Percentiles rank a stretch among this genome's conserved stretches.
phyloP scores from a whole-genome alignment of 495 filamentous ascomycete species.

The Daldinia vernicosa region DNA sequence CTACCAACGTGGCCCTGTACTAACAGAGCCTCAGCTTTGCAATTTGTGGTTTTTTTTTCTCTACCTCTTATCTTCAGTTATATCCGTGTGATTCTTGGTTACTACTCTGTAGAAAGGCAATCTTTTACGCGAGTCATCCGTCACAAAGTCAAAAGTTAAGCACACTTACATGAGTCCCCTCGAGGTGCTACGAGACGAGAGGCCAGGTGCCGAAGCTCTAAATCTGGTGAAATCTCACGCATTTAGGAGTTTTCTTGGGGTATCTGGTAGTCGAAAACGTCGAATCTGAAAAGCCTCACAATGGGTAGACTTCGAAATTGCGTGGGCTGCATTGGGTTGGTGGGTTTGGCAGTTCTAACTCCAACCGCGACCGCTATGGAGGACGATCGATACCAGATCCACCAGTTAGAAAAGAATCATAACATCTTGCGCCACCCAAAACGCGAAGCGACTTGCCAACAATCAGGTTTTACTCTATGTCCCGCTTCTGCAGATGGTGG shows the following conservation, averaged over 20 bases:
- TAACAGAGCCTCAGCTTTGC: conserved; percentile 14
- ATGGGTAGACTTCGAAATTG: conserved; percentile 49
- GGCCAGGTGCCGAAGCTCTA: conserved; percentile 11
- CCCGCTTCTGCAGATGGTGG: conserved; percentile 50
- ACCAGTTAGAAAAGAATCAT: conserved; percentile 49
- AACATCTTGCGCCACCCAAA: conserved; percentile 39
- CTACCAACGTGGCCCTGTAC: conserved; percentile 16
- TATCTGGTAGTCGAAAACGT: neutral
- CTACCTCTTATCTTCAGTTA: conserved; percentile 11
- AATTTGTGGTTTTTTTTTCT: conserved; percentile 2
- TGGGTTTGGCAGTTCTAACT: conserved; percentile 41
- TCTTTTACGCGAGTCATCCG: neutral
- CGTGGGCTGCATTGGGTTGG: conserved; percentile 40
- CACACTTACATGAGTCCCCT: neutral
- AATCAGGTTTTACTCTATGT: conserved; percentile 45
- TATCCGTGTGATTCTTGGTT: neutral
- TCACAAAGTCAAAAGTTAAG: neutral
- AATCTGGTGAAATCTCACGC: conserved; percentile 1
- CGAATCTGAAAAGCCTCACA: conserved; percentile 4
- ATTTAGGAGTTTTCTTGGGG: neutral
- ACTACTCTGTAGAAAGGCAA: neutral
- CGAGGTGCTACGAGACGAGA: conserved; percentile 5
- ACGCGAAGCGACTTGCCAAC: conserved; percentile 36
- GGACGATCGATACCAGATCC: conserved; percentile 38
- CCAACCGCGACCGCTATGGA: conserved; percentile 9